Conservation (phyloP, 2,329 filamentous ascomycete species). For the Talaromyces funiculosus region DNA sequence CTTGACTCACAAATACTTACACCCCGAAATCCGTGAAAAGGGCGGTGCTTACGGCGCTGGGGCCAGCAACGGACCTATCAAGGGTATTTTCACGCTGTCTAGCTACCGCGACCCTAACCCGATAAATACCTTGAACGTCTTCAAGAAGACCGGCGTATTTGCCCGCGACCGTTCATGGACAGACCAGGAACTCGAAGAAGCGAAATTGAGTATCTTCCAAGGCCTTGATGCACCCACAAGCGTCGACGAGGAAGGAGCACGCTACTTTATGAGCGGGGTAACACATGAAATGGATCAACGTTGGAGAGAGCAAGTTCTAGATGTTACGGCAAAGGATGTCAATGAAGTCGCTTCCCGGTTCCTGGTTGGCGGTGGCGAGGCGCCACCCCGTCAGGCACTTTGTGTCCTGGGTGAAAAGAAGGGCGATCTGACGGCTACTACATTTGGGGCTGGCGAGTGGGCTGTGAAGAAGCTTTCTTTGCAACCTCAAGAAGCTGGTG, state of each 20-base stretch:
- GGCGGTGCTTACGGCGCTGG: conserved; percentile 93
- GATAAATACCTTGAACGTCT: conserved; percentile 77
- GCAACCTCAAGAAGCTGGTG: conserved; percentile 38
- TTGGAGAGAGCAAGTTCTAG: conserved; percentile 75
- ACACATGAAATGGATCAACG: conserved; percentile 84
- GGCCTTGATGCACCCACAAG: conserved; percentile 79
- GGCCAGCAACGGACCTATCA: conserved; percentile 71
- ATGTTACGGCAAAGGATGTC: conserved; percentile 77
- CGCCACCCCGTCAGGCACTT: conserved; percentile 51
- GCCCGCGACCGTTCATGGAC: conserved; percentile 77
- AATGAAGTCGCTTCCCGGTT: conserved; percentile 75
- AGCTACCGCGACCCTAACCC: conserved; percentile 96
- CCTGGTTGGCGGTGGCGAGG: conserved; percentile 56
- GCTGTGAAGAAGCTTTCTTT: conserved; percentile 68
- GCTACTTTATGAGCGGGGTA: conserved; percentile 75
- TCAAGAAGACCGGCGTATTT: conserved; percentile 76
- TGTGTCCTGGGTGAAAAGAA: conserved; percentile 79
- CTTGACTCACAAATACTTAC: conserved; percentile 90
- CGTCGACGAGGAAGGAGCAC: conserved; percentile 83
- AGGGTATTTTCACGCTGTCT: conserved; percentile 89
- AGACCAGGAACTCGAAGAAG: conserved; percentile 83
- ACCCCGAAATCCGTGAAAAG: conserved; percentile 96
- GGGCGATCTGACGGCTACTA: conserved; percentile 51
- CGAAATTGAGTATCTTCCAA: conserved; percentile 93
- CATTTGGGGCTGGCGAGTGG: conserved; percentile 59